Base-by-base conservation (phyloP, 2,329 filamentous ascomycete genomes). In the Lasiodiplodia gonubiensis region DNA sequence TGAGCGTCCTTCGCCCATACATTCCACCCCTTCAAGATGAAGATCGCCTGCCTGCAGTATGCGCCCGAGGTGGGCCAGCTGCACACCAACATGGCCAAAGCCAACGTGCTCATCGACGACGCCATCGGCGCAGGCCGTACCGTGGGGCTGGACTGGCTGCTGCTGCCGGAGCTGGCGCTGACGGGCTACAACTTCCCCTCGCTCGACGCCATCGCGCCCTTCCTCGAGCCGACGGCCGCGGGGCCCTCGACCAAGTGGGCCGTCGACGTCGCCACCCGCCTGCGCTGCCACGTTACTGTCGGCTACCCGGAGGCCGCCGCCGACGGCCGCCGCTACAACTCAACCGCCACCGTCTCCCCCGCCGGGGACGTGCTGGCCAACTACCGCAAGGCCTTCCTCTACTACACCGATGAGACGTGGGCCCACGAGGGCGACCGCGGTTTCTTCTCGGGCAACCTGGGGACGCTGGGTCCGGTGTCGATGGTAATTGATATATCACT, bases 121-220 rank as follows among this genome's bases (percentile, higher is more conserved):
- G 84, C 86, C 83, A 6, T 67, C 25, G 71, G 76, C 21, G 49
- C 68, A 39, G 74, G 75, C 79, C 83, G 0, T 1, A 80, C 67
- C 25, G 23, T 51, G 10, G 68, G 84, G n/a, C 74, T 94, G 1
- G 90, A 93, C 74, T 83, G 94, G 35, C 81, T 95, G 0, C 87
- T 94, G 0, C 80, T 94, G 0, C 91, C 92, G 0, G 92, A 94
- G 75, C 80, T 94, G 76, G 90, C 92, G 1, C 93, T 94, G 74
- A 85, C 88, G 67, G 90, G 92, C 35, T 95, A 94, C 81, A 93
- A 93, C 75, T 94, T 94, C 80, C 85, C 86, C 51, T 90, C 89
- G 0, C 76, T 92, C 2, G 80, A 86, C 37, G 84, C 92, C 1
- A 93, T 94, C 52, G 78, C 79, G 1, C 90, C 90, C 0, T 91